Evolutionary conservation across 495 filamentous ascomycete species (phyloP).

Genomic region (Xylaria palmicola): DNA sequence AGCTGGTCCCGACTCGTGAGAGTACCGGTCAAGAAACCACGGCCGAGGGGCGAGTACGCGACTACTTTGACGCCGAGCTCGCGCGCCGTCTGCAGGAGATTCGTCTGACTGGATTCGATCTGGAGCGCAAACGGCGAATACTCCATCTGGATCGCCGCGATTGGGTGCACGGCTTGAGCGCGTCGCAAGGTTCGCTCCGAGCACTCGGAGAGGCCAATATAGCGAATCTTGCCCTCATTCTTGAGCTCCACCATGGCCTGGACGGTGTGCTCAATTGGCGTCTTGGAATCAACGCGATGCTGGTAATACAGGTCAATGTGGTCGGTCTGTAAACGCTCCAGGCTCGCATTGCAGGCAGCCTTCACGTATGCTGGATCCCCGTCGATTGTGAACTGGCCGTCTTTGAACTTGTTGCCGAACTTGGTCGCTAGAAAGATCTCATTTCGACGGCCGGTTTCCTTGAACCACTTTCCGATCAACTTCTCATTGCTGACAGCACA

Average conservation of each 20-base stretch:
- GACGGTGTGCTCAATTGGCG: conserved; percentile 62
- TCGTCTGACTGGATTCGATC: conserved; percentile 48
- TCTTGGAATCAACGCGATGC: conserved; percentile 50
- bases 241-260: conserved; percentile 44
- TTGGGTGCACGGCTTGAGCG: conserved; percentile 52
- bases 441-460: conserved; percentile 35
- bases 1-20: conserved; percentile 48
- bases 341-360: conserved; percentile 40
- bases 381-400: conserved; percentile 16
- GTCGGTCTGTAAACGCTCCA: conserved; percentile 49
- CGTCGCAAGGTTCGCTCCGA: conserved; percentile 53
- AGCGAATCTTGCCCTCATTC: conserved; percentile 54
- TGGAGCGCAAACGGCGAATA: conserved; percentile 59
- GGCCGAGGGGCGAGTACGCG: conserved; percentile 62
- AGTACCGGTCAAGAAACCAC: conserved; percentile 54
- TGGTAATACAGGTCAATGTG: conserved; percentile 60
- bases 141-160: conserved; percentile 60
- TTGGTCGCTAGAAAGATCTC: conserved; percentile 57
- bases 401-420: conserved; percentile 26
- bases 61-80: conserved; percentile 59
- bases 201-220: conserved; percentile 57
- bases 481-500: conserved; percentile 33
- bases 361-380: conserved; percentile 32
- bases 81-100: conserved; percentile 49
- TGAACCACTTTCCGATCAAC: conserved; percentile 49